A percentile compares a stretch with the other conserved stretches of the same genome.
phyloP scores from a whole-genome alignment of 169 alveolate species.

The Perkinsus olseni region DNA sequence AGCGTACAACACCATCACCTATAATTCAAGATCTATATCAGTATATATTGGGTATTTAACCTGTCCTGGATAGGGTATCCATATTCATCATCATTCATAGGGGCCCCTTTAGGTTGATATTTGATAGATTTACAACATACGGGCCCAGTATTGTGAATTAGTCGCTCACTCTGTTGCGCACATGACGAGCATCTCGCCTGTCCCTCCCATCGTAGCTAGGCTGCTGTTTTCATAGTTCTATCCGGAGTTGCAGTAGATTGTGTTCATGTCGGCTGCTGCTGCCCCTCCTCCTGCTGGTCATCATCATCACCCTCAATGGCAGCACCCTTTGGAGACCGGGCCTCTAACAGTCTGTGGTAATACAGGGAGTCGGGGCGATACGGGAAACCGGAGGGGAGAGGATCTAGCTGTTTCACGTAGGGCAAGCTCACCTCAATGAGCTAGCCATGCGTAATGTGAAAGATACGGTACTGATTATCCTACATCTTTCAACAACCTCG shows the following conservation, averaged over 20 bases:
- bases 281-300: background rate
- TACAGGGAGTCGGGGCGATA: background rate
- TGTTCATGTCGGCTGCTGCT: background rate
- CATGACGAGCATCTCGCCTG: background rate
- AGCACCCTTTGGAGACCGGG: background rate
- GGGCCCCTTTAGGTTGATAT: too few species aligned
- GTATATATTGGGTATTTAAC: too few species aligned
- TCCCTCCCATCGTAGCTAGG: background rate
- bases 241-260: background rate
- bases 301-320: background rate
- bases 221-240: background rate
- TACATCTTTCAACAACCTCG: too few species aligned
- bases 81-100: too few species aligned
- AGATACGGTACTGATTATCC: too few species aligned
- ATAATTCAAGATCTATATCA: too few species aligned
- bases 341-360: background rate
- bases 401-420: background rate
- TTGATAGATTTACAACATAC: too few species aligned
- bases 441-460: background rate
- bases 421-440: background rate
- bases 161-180: too few species aligned
- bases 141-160: too few species aligned
- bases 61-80: too few species aligned
- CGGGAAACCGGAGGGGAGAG: too few species aligned
- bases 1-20: too few species aligned